Evolutionary conservation across 176 grass and related monocot species (phyloP), one percentile per base, ranked within the genome.

Genomic region (Urochloa ruziziensis): DNA sequence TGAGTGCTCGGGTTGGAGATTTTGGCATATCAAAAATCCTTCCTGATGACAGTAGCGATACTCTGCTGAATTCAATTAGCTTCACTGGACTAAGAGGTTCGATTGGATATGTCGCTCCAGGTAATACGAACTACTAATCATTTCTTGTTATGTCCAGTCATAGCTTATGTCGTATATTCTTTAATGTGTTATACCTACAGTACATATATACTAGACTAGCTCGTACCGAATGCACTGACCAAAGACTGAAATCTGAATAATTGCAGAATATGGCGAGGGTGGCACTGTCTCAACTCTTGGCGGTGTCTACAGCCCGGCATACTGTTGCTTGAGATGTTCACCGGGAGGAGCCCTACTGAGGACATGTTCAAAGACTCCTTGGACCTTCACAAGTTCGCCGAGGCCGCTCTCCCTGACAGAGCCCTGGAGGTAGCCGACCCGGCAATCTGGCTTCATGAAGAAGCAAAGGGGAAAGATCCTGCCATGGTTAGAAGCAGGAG

Each of bases 71-170:
- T 78, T 70, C 86, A 56, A 10, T 11, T 25, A 86, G 44, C 44
- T 24, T 60, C n/a, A 46, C 28, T 73, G 66, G 70, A 72, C 62
- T 82, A 57, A 89, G 78, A 32, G 86, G 86, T 6, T 59, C 78
- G 35, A 89, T 89, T 30, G 71, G 90, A n/a, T 89, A 89, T 73
- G 36, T 88, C n/a, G 24, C 82, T 61, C 82, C 90, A 86, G 82
- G 73, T 89, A 88, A 40, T 9, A 40, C 39, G 10, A 73, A 54
- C 1, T 53, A 0, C 52, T 54, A 23, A 1, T 9, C 3, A n/a
- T n/a, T n/a, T n/a, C 3, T 40, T 40, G 39, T 10, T 1, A 9
- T 9, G 39, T 40, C 4, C 39, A 8, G 39, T 40, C 39, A 8
- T 40, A 5, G 10, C n/a, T 40, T 40, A 0, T 9, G 10, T 40